Evolutionary conservation across 2,329 filamentous ascomycete genomes (phyloP), one percentile per base, ranked within the genome.

Genomic region (Teratosphaeria nubilosa): DNA sequence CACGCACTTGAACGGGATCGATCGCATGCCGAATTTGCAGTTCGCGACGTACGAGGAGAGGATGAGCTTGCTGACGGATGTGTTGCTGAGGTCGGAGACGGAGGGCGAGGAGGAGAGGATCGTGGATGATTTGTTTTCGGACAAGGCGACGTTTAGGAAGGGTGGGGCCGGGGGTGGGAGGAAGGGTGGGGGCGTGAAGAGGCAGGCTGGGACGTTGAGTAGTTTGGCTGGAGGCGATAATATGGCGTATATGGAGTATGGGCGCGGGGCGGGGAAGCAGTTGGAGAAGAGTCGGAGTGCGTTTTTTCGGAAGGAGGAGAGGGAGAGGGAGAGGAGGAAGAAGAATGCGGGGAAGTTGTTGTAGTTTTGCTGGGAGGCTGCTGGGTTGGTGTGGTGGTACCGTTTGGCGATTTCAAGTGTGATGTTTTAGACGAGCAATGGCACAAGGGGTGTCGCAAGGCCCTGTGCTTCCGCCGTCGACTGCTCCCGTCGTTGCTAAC

Each of bases 141-240:
- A 78, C 58, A 79, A 79, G 11, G 31, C 32, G 30, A 60, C 58
- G 10, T 55, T 58, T 27, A 37, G 59, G 68, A 81, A 70, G 56
- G 27, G 27, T 5, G 27, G 27, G 5, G 7, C 5, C 27, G 27
- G 27, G 27, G 11, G 7, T 25, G 32, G 51, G 66, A 63, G 70
- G 64, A 63, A 69, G 60, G 73, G 76, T 70, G 73, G 74, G 72
- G 82, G 77, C 2, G 87, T 86, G 1, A 84, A 86, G 63, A 82
- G 94, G 60, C 95, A 88, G 30, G 94, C 91, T 0, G 92, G 91
- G 25, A 90, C 86, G 13, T 79, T 99, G 57, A 87, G 86, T 55
- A 91, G 95, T 66, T 80, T 96, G 58, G 90, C 88, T 57, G 94
- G 94, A 58, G 94, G 91, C 0, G 89, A 95, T 70, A 90, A 95